phyloP scores from a whole-genome alignment of 1,284 basidiomycete species.

The Coniferiporia weirii region DNA sequence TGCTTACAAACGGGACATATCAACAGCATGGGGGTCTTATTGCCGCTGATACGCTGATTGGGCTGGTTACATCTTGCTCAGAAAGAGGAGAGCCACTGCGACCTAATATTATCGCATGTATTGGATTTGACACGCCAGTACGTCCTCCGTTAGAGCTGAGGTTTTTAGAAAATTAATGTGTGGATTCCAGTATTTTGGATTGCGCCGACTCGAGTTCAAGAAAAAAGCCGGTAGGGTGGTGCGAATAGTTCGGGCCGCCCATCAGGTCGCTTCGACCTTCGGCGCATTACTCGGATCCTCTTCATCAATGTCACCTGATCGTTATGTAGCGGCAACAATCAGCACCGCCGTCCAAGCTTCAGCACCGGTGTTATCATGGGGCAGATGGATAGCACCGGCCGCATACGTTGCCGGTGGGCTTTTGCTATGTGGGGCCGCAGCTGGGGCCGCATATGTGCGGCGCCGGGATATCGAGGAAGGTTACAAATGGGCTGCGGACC shows the following conservation, averaged over 20 bases:
- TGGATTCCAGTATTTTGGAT: slow-evolving; percentile 65
- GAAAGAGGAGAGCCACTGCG: slow-evolving; percentile 66
- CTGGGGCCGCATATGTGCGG: slow-evolving; percentile 78
- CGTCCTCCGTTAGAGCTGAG: slow-evolving; percentile 28
- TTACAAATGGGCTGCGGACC: slow-evolving; percentile 78
- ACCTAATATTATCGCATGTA: slow-evolving; percentile 76
- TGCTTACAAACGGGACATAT: not conserved
- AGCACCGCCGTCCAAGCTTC: slow-evolving; percentile 24
- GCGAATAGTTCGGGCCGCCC: slow-evolving; percentile 66
- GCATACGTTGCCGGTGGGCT: slow-evolving; percentile 64
- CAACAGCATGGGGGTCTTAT: slow-evolving; percentile 86
- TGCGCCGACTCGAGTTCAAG: slow-evolving; percentile 86
- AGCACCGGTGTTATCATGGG: slow-evolving; percentile 36
- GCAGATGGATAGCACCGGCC: slow-evolving; percentile 53
- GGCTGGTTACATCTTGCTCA: slow-evolving; percentile 61
- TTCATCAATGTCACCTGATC: slow-evolving; percentile 33
- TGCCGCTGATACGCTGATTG: slow-evolving; percentile 78
- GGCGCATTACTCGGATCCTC: slow-evolving; percentile 50
- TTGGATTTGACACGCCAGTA: slow-evolving; percentile 91
- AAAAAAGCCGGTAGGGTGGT: slow-evolving; percentile 75
- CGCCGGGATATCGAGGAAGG: slow-evolving; percentile 67
- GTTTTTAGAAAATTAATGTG: slow-evolving; percentile 8
- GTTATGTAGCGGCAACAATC: slow-evolving; percentile 27
- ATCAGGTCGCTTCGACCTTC: slow-evolving; percentile 46
- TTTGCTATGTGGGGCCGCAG: slow-evolving; percentile 76